These are phyloP conservation scores for Hypoxylon sp. DNA, from an alignment of 2,329 filamentous ascomycete genomes.

Conservation along the genomic window DNA sequence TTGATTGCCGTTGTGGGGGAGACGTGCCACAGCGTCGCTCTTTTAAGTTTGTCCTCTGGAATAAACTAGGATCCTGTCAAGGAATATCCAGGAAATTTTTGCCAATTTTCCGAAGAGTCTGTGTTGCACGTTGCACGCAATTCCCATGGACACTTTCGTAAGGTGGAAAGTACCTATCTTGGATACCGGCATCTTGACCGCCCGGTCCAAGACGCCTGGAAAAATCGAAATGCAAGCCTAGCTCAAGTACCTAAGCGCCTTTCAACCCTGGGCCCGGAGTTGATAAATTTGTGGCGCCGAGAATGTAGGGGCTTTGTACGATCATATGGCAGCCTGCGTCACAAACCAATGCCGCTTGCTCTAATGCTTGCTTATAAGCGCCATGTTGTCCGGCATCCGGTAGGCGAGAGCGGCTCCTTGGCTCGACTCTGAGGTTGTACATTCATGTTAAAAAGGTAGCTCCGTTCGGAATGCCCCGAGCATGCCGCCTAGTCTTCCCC, in stretches of 20 bases:
- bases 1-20: conserved; percentile 10
- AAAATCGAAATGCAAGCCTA: conserved; percentile 10
- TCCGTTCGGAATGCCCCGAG: conserved; percentile 30
- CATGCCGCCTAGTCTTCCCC: conserved; percentile 24
- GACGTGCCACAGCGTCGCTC: conserved; percentile 18
- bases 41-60: conserved; percentile 9
- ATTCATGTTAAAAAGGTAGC: conserved; percentile 12
- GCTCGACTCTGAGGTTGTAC: conserved; percentile 14
- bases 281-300: conserved; percentile 12
- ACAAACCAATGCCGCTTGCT: conserved; percentile 31
- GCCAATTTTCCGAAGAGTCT: conserved; percentile 13
- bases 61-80: conserved; percentile 19
- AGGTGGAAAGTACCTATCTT: conserved; percentile 21
- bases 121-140: background rate
- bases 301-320: conserved; percentile 22
- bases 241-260: conserved; percentile 11
- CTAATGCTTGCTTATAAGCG: conserved; percentile 18
- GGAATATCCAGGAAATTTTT: conserved; percentile 6
- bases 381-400: conserved; percentile 15
- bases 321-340: conserved; percentile 39
- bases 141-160: conserved; percentile 9
- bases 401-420: conserved; percentile 13
- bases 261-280: background rate
- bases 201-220: conserved; percentile 18
- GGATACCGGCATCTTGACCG: conserved; percentile 19